Evolutionary conservation across 768 basidiomycete species (phyloP).

Genomic region (Trametes cubensis): DNA sequence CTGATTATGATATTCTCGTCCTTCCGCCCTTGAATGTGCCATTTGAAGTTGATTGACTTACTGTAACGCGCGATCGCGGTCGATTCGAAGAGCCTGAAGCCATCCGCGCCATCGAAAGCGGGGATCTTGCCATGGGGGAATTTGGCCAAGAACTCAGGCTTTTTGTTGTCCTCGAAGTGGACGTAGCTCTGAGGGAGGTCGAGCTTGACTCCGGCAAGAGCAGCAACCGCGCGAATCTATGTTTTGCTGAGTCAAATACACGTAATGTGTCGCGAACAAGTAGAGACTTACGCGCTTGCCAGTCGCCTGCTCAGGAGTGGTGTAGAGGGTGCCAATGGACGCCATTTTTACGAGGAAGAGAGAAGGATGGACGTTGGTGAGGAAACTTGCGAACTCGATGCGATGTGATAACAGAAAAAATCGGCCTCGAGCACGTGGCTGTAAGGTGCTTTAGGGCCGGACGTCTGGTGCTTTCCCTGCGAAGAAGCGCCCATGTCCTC

Average conservation of each 20-base stretch:
- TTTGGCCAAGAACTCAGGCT: conserved; percentile 69
- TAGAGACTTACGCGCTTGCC: conserved; percentile 51
- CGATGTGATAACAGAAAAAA: conserved; percentile 24
- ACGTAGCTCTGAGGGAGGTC: conserved; percentile 56
- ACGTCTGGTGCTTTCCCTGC: not conserved
- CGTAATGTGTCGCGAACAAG: not conserved
- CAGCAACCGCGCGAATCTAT: conserved; percentile 60
- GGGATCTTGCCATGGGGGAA: conserved; percentile 88
- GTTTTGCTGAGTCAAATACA: not conserved
- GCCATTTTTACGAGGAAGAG: conserved; percentile 46
- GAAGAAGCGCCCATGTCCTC: too few relatives aligned
- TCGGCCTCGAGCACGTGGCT: conserved; percentile 15
- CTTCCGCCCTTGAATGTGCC: conserved; percentile 22
- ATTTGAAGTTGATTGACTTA: conserved; percentile 50
- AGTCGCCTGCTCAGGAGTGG: conserved; percentile 42
- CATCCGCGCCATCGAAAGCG: conserved; percentile 73
- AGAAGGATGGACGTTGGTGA: conserved; percentile 33
- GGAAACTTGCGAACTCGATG: conserved; percentile 13
- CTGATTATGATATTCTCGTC: conserved; percentile 54
- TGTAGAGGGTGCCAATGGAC: conserved; percentile 68
- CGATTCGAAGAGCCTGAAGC: conserved; percentile 78
- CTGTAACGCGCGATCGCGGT: conserved; percentile 84
- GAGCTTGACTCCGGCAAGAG: conserved; percentile 59
- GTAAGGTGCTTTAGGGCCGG: conserved; percentile 17
- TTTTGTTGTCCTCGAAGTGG: conserved; percentile 68